Evolutionary conservation across 139 green algal species (phyloP).

Genomic region (Chlamydomonas incerta): DNA sequence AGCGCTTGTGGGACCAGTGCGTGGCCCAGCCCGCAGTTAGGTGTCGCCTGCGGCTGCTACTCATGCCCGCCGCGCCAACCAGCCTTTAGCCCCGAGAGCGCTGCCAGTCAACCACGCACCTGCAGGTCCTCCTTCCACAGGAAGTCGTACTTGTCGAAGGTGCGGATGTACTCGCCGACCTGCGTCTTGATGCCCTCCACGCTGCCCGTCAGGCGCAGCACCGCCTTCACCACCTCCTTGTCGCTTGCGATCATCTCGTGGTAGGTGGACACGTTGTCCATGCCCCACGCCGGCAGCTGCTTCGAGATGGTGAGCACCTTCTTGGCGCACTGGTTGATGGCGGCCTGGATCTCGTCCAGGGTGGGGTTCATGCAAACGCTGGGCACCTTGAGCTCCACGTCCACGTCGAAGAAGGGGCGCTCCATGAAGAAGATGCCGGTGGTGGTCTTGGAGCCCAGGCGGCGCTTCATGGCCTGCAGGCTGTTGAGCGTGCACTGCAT

Average conservation of each 20-base stretch:
- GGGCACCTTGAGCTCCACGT: slow-evolving; percentile 92
- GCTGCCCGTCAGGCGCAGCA: slow-evolving; percentile 83
- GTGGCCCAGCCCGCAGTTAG: too few species aligned
- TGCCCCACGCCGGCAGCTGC: slow-evolving; percentile 82
- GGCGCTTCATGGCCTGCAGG: slow-evolving; percentile 85
- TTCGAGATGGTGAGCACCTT: slow-evolving; percentile 63
- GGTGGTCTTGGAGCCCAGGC: slow-evolving; percentile 70
- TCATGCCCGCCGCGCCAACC: too few species aligned
- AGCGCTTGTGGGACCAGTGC: too few species aligned
- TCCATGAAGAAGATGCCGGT: slow-evolving; percentile 84
- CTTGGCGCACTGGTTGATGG: slow-evolving; percentile 81
- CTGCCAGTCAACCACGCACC: slow-evolving; percentile 53
- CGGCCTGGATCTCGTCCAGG: slow-evolving; percentile 89
- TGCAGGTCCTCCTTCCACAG: slow-evolving; percentile 90
- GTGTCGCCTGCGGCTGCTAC: too few species aligned
- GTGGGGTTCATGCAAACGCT: slow-evolving; percentile 84
- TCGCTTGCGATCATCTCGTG: slow-evolving; percentile 86
- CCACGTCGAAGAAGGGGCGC: slow-evolving; percentile 89
- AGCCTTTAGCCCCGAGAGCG: too few species aligned
- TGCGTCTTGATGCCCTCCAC: slow-evolving; percentile 83
- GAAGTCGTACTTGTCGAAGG: slow-evolving; percentile 87
- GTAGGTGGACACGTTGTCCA: slow-evolving; percentile 67
- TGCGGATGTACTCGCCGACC: slow-evolving; percentile 81
- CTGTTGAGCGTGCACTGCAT: slow-evolving; percentile 76
- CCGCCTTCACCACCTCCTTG: slow-evolving; percentile 87